phyloP scores from a whole-genome alignment of 352 stramenopile species.

The Phytophthora ohioensis region DNA sequence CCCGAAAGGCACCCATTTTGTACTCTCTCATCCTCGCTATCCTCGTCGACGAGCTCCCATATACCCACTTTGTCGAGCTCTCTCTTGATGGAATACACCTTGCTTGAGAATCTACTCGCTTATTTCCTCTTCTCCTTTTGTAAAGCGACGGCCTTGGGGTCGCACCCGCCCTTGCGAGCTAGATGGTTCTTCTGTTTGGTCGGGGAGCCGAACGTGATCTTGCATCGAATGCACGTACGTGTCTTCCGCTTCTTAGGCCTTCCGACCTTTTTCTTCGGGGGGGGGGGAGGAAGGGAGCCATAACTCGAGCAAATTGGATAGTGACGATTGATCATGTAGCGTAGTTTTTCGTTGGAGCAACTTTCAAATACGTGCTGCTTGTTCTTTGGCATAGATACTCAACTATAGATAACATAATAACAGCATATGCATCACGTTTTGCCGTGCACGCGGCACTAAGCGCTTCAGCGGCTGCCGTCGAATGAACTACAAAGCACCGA shows the following conservation, averaged over 20 bases:
- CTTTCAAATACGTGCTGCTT: too few relatives aligned
- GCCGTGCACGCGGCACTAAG: too few relatives aligned
- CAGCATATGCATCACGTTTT: too few relatives aligned
- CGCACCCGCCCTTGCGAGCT: neutral
- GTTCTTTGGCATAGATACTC: too few relatives aligned
- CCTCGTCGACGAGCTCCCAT: neutral
- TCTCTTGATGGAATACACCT: conserved; percentile 4
- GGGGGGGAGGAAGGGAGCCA: neutral
- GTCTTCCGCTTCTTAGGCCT: neutral
- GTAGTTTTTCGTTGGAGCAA: neutral
- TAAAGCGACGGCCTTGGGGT: neutral
- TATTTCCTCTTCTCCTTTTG: neutral
- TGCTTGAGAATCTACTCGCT: conserved; percentile 7
- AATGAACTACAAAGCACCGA: too few relatives aligned
- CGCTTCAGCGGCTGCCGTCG: too few relatives aligned
- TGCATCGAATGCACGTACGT: neutral
- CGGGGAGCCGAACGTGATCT: neutral
- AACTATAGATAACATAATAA: too few relatives aligned
- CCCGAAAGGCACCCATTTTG: neutral
- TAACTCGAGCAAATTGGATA: neutral
- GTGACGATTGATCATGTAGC: neutral
- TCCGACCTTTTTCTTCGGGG: neutral
- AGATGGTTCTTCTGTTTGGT: conserved; percentile 3
- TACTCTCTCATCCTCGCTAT: neutral
- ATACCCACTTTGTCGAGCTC: conserved; percentile 11